phyloP scores from a whole-genome alignment of 495 filamentous ascomycete genomes.

The Ascodesmis nigricans region DNA sequence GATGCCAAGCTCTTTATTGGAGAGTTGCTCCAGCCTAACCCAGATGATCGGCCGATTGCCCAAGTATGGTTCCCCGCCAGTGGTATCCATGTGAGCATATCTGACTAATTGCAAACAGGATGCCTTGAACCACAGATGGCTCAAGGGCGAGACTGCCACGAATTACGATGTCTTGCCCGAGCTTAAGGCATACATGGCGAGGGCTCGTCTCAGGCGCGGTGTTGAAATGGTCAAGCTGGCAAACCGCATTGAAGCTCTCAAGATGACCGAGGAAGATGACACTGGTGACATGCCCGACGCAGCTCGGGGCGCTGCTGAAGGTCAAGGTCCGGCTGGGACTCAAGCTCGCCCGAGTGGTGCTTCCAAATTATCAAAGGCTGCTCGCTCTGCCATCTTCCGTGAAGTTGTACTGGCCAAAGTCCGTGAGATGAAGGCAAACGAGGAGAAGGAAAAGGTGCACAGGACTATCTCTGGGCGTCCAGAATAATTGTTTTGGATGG shows the following conservation, averaged over 20 bases:
- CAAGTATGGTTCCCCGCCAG: constrained; percentile 30
- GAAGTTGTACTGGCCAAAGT: constrained; percentile 97
- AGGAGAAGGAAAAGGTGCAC: constrained; percentile 48
- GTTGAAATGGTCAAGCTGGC: constrained; percentile 93
- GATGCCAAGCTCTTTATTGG: constrained; percentile 94
- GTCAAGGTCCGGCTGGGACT: constrained; percentile 15
- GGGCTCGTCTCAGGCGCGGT: constrained; percentile 70
- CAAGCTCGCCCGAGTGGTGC: constrained; percentile 14
- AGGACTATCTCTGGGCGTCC: constrained; percentile 8
- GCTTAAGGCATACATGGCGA: constrained; percentile 83
- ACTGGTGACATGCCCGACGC: constrained; percentile 40
- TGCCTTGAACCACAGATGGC: constrained; percentile 70
- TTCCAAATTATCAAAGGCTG: constrained; percentile 39
- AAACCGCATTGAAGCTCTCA: constrained; percentile 91
- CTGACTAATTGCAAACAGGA: constrained; percentile 26
- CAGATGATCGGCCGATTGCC: constrained; percentile 55
- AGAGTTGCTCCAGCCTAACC: constrained; percentile 54
- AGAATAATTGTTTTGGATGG: too few relatives aligned
- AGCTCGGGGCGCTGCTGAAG: constrained; percentile 33
- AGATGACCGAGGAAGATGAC: constrained; percentile 84
- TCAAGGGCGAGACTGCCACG: constrained; percentile 70
- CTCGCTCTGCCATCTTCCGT: constrained; percentile 80
- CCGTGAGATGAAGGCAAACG: constrained; percentile 69
- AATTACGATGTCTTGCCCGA: constrained; percentile 95
- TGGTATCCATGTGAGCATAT: background rate